A percentile compares a stretch with the other conserved stretches of the same genome.
These are phyloP conservation scores for Incumbomyces lentus DNA, from an alignment of 2,329 filamentous ascomycete species.

Conservation along the genomic window DNA sequence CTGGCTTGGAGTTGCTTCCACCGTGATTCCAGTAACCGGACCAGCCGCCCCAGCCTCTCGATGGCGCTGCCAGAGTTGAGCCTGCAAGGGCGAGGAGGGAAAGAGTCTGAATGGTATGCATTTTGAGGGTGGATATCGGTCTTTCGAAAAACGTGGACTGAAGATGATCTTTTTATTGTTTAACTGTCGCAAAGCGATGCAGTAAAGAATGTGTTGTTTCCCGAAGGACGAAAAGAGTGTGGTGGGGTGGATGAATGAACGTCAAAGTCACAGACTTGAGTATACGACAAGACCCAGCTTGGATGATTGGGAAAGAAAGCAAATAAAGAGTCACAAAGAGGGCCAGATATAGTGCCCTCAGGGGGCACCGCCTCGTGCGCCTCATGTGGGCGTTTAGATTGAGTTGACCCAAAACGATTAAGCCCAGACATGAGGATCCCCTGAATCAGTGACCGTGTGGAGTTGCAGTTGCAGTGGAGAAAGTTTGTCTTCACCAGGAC, in stretches of 20 bases:
- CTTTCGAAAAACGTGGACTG: not conserved
- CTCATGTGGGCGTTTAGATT: slow-evolving; percentile 5
- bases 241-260: slow-evolving; percentile 13
- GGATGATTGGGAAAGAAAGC: slow-evolving; percentile 8
- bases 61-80: slow-evolving; percentile 24
- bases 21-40: not conserved
- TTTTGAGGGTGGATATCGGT: slow-evolving; percentile 8
- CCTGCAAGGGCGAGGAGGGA: slow-evolving; percentile 24
- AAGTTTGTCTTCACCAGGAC: not conserved
- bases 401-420: slow-evolving; percentile 2
- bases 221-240: slow-evolving; percentile 17
- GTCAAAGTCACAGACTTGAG: slow-evolving; percentile 17
- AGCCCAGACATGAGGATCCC: slow-evolving; percentile 1
- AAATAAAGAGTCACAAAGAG: slow-evolving; percentile 6
- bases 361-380: slow-evolving; percentile 3
- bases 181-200: slow-evolving; percentile 7
- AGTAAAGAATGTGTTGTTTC: slow-evolving; percentile 13
- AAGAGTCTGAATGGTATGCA: slow-evolving; percentile 19
- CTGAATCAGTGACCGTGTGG: slow-evolving; percentile 2
- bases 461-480: not conserved
- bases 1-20: slow-evolving; percentile 8
- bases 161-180: slow-evolving; percentile 2
- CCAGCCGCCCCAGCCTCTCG: slow-evolving; percentile 2
- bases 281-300: slow-evolving; percentile 7
- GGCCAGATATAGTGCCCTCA: slow-evolving; percentile 5